A percentile compares a stretch with the other conserved stretches of the same genome.
Conservation (phyloP, 768 basidiomycete species). For the Suillus sp. region DNA sequence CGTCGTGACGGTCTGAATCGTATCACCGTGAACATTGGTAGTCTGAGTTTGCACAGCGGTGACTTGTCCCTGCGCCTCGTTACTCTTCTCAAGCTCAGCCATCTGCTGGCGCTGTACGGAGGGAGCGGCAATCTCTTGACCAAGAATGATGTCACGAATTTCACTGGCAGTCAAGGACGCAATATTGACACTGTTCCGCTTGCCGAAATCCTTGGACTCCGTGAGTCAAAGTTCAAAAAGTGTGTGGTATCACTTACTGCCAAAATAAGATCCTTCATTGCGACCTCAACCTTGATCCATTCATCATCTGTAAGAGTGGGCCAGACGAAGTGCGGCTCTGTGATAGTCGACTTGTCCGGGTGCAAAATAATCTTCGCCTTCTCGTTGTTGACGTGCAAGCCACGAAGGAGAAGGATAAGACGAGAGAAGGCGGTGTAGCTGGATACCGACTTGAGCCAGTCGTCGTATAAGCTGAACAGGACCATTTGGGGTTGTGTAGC, state of each 20-base stretch:
- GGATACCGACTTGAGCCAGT: constrained; percentile 99
- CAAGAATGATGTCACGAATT: constrained; percentile 96
- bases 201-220: constrained; percentile 82
- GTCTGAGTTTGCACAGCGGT: constrained; percentile 98
- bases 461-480: constrained; percentile 96
- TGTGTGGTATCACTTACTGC: constrained; percentile 49
- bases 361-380: constrained; percentile 99
- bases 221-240: constrained; percentile 19
- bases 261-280: constrained; percentile 95
- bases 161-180: constrained; percentile 96
- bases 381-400: constrained; percentile 98
- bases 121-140: constrained; percentile 96
- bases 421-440: constrained; percentile 99
- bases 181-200: constrained; percentile 98
- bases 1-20: constrained; percentile 86
- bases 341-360: constrained; percentile 95
- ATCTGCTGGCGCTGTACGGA: constrained; percentile 98
- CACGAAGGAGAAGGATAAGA: constrained; percentile 94
- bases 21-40: constrained; percentile 96
- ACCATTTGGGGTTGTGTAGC: constrained; percentile 99
- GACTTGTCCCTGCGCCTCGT: constrained; percentile 92
- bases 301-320: constrained; percentile 91
- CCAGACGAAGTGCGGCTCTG: constrained; percentile 98
- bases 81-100: constrained; percentile 97
- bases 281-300: constrained; percentile 99